Percentiles rank a stretch among this genome's conserved stretches.
Conservation (phyloP, 441 rosid species). For the Arabidopsis lyrata region DNA sequence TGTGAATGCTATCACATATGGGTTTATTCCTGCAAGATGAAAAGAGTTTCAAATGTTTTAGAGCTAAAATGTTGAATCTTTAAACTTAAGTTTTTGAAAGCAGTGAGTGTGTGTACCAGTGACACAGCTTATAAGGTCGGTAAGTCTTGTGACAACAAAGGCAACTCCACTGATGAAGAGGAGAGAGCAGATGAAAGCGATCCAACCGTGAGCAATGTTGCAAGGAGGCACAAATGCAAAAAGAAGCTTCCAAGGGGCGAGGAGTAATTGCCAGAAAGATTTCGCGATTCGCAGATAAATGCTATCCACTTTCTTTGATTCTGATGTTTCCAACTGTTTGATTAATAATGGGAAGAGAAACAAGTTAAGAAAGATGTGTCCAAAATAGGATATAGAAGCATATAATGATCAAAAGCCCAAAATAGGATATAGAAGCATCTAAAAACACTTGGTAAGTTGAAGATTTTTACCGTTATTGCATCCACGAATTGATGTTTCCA, state of each 20-base stretch:
- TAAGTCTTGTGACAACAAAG: constrained; percentile 69
- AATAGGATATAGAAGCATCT: constrained; percentile 7
- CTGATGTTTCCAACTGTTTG: constrained; percentile 70
- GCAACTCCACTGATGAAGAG: constrained; percentile 85
- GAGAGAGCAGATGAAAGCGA: constrained; percentile 85
- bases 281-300: constrained; percentile 50
- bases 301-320: constrained; percentile 64
- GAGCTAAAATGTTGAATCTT: constrained; percentile 17
- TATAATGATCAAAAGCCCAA: constrained; percentile 21
- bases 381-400: constrained; percentile 4
- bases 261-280: constrained; percentile 66
- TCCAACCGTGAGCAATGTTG: constrained; percentile 92
- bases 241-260: constrained; percentile 78
- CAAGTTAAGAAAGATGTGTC: neutral
- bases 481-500: constrained; percentile 91
- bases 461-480: constrained; percentile 58
- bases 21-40: constrained; percentile 70
- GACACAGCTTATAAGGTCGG: constrained; percentile 88
- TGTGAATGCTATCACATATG: constrained; percentile 92
- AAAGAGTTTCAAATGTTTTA: constrained; percentile 6
- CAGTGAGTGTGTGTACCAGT: constrained; percentile 56
- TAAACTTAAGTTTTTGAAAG: neutral
- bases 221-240: constrained; percentile 93
- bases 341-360: constrained; percentile 28
- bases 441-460: constrained; percentile 24